Evolutionary conservation across 2,329 filamentous ascomycete genomes (phyloP).

Genomic region (Fusarium coffeatum): DNA sequence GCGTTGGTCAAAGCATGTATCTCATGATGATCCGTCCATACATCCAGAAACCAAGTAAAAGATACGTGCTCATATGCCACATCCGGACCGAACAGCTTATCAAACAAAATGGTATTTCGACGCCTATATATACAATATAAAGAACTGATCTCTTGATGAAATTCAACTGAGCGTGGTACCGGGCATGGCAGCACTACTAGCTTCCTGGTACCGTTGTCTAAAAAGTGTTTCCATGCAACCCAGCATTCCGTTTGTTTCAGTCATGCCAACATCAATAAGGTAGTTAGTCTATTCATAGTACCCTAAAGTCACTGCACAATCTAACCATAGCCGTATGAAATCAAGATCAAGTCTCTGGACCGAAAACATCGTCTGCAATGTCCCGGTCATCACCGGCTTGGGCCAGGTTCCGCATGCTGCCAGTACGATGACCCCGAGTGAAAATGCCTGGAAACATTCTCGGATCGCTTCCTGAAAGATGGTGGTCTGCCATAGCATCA

Average conservation of each 20-base stretch:
- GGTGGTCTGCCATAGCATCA: slow-evolving; percentile 56
- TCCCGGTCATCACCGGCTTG: slow-evolving; percentile 42
- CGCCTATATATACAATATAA: not conserved
- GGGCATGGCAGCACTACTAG: not conserved
- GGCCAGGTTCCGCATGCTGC: slow-evolving; percentile 52
- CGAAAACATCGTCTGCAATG: slow-evolving; percentile 33
- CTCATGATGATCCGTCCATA: not conserved
- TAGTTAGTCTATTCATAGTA: not conserved
- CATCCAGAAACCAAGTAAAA: not conserved
- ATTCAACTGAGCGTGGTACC: not conserved
- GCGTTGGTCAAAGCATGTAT: not conserved
- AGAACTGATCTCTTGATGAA: not conserved
- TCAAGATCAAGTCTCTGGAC: slow-evolving; percentile 28
- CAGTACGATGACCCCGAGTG: slow-evolving; percentile 59
- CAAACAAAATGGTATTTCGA: not conserved
- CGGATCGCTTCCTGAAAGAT: slow-evolving; percentile 71
- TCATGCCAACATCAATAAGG: not conserved
- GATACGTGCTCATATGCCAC: not conserved
- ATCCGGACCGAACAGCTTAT: not conserved
- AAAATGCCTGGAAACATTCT: slow-evolving; percentile 79
- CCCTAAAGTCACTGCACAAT: not conserved
- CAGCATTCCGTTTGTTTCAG: not conserved
- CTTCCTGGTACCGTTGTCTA: not conserved
- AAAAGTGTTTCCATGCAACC: not conserved
- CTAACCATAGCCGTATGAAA: not conserved